Evolutionary conservation across 768 basidiomycete species (phyloP), one percentile per base, ranked within the genome.

Genomic region (Suillus americanus): DNA sequence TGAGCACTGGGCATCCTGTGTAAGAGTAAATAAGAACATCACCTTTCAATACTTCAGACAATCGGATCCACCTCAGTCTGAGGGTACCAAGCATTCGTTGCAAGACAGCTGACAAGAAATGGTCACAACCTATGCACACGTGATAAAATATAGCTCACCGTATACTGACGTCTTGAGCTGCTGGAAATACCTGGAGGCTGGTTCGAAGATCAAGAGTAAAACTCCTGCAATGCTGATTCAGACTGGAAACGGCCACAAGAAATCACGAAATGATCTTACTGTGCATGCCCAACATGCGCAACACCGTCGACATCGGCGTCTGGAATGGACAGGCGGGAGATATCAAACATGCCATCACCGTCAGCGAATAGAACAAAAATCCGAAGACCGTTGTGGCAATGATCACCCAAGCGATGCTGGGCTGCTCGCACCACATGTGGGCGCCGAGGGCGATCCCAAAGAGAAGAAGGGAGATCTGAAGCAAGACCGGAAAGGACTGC

Each of bases 391-490:
- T 46, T 9, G 33, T 59, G 14, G 13, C 61, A 13, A 55, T 38
- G 25, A 65, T 48, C 23, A 62, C 61, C 13, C 20, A 62, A 5
- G 51, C 61, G 25, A 65, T 53, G 13, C 20, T 62, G 33, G 8
- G 8, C 14, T 62, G n/a, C 14, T 35, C 12, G 18, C 3, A 20
- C 64, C 64, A 65, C 2, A 65, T 23, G 12, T 23, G 18, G 2
- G 61, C 64, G 14, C 50, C 18, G 16, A 69, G 50, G 28, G 68
- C 60, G 18, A 53, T 35, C 8, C 60, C 67, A 43, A 67, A 67
- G 20, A 69, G 57, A 20, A 67, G 57, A 3, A 68, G 43, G 5
- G 67, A 55, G 16, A 60, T 28, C 43, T 68, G 67, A 23, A 64
- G 63, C 7, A 68, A 45, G 12, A 68, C 51, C 5, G 67, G 67